Evolutionary conservation across 2,329 filamentous ascomycete species (phyloP).

Genomic region (Neofusicoccum parvum): DNA sequence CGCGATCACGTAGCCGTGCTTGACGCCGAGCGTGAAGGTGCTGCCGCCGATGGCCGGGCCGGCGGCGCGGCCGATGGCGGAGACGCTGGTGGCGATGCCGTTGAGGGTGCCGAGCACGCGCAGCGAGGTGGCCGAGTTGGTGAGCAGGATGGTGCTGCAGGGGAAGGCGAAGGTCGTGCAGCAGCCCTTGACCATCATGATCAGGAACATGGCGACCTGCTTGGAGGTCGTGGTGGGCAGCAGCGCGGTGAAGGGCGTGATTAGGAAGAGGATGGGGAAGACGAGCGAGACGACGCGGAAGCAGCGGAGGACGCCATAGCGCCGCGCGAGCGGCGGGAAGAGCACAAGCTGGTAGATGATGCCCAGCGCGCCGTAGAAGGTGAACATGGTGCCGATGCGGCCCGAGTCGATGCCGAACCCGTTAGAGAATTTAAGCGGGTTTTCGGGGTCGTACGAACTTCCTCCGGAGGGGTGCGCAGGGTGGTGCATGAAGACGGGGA

Average conservation of each 20-base stretch:
- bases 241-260: slow-evolving; percentile 80
- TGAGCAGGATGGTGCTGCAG: slow-evolving; percentile 85
- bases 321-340: slow-evolving; percentile 74
- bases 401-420: slow-evolving; percentile 76
- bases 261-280: slow-evolving; percentile 75
- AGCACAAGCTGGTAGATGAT: slow-evolving; percentile 83
- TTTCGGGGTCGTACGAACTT: slow-evolving; percentile 47
- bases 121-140: slow-evolving; percentile 78
- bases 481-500: slow-evolving; percentile 87
- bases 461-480: slow-evolving; percentile 50
- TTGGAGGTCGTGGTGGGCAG: slow-evolving; percentile 54
- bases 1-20: slow-evolving; percentile 73
- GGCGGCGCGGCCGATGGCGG: slow-evolving; percentile 74
- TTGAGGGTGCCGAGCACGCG: slow-evolving; percentile 84
- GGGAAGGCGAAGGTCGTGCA: slow-evolving; percentile 85
- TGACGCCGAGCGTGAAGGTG: slow-evolving; percentile 75
- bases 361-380: slow-evolving; percentile 75
- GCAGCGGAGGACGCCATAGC: slow-evolving; percentile 73
- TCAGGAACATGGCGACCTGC: slow-evolving; percentile 60
- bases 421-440: slow-evolving; percentile 77
- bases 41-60: slow-evolving; percentile 76
- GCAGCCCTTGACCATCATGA: slow-evolving; percentile 75
- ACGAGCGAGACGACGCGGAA: slow-evolving; percentile 67
- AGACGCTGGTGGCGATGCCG: slow-evolving; percentile 82
- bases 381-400: slow-evolving; percentile 83